Percentiles rank a stretch among this genome's conserved stretches.
phyloP scores from a whole-genome alignment of 257 asterid genomes.

The Vinca minor region DNA sequence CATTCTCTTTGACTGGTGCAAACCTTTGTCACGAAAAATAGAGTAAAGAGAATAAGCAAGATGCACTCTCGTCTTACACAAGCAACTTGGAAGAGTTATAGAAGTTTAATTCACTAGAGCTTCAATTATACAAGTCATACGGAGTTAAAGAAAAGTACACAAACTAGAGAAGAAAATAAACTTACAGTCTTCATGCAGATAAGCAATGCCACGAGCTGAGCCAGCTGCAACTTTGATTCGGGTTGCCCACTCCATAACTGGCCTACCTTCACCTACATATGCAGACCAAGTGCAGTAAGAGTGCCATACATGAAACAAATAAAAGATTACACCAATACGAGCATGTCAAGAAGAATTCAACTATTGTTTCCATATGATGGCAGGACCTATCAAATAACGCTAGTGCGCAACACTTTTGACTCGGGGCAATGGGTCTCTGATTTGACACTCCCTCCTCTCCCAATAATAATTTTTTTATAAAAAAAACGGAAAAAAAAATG shows the following conservation, averaged over 20 bases:
- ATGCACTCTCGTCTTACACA: background rate
- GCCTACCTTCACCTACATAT: conserved; percentile 38
- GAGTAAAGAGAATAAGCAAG: background rate
- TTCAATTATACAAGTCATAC: too few species aligned
- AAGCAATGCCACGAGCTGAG: conserved; percentile 86
- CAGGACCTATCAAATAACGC: too few species aligned
- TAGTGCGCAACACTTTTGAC: too few species aligned
- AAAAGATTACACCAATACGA: background rate
- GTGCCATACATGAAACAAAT: too few species aligned
- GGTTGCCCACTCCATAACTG: conserved; percentile 66
- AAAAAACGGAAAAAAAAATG: too few species aligned
- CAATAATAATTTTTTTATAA: too few species aligned
- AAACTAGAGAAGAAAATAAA: conserved; percentile 16
- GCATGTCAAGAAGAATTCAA: background rate
- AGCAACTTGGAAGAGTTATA: background rate
- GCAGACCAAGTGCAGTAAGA: background rate
- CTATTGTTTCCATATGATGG: background rate
- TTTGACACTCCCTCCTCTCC: too few species aligned
- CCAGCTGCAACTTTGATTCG: conserved; percentile 87
- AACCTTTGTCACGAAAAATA: background rate
- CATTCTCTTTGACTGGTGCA: background rate
- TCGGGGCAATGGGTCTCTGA: too few species aligned
- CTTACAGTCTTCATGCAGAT: conserved; percentile 89
- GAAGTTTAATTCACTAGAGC: background rate
- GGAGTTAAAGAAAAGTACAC: background rate